Evolutionary conservation across 2,329 filamentous ascomycete species (phyloP), one percentile per base, ranked within the genome.

Genomic region (Teratosphaeria destructans): DNA sequence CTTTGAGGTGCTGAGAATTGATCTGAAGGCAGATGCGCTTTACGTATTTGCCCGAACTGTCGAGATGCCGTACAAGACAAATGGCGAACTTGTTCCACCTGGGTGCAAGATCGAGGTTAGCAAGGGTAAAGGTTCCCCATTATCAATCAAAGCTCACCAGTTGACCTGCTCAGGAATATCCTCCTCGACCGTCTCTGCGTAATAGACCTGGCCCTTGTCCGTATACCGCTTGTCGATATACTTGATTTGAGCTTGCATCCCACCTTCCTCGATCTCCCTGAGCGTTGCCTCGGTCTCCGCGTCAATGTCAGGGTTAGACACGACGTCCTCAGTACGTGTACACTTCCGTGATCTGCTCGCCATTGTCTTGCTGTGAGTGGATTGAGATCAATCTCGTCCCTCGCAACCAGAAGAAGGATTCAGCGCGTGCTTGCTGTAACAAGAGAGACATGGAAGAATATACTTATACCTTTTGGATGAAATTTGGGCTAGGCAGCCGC

Each of bases 1-100:
- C 63, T 54, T 70, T 69, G n/a, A 69, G 61, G 43, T 69, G 65
- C 35, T 66, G 64, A 5, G 66, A 69, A 57, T 71, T 71, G 59
- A 69, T 60, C 56, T 67, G 68, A 29, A 70, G 60, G 37, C 59
- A 63, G 19, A 60, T 60, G 55, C 64, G 63, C 52, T 65, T 58
- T 1, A 69, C 64, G 10, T 54, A 57, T 62, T 63, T 60, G 52
- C 55, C 10, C 34, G 32, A 39, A 60, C 58, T 61, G 66, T 63
- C 65, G 65, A 69, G 63, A 29, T 62, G 56, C 8, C 54, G 39
- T 29, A 63, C 61, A 5, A 63, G 19, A 39, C 63, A 64, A n/a
- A 62, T 43, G 11, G 59, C 57, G 39, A 59, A 59, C 34, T 63
- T 57, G 34, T 27, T 59, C 64, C 62, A 69, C 43, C 43, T 49